A percentile compares a stretch with the other conserved stretches of the same genome.
These are phyloP conservation scores for Debaryomyces subglobosus DNA, from an alignment of 1,139 yeast genomes.

Conservation along the genomic window DNA sequence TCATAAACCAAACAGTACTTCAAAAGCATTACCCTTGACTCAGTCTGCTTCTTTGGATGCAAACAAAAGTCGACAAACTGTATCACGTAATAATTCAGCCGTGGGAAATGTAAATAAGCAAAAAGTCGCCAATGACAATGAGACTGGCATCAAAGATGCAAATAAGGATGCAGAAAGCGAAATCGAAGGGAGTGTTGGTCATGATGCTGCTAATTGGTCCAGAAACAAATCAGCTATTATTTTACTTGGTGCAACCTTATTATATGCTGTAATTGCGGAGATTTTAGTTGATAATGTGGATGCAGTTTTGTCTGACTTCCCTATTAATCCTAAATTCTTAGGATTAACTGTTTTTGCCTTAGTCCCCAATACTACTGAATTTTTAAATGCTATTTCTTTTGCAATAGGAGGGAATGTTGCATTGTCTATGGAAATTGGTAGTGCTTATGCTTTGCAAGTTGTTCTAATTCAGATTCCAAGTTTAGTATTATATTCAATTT, in stretches of 20 bases:
- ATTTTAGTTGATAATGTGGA: constrained; percentile 94
- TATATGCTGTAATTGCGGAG: constrained; percentile 94
- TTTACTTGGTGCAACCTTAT: constrained; percentile 76
- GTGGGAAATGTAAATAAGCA: neutral
- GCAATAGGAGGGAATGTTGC: constrained; percentile 97
- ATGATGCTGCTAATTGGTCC: constrained; percentile 98
- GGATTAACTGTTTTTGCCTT: constrained; percentile 94
- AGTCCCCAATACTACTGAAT: constrained; percentile 97
- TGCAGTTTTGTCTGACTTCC: constrained; percentile 73
- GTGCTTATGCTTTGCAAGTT: constrained; percentile 97
- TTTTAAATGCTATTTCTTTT: constrained; percentile 93
- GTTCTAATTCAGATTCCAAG: constrained; percentile 93
- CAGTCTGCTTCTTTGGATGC: constrained; percentile 27
- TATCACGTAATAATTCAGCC: neutral
- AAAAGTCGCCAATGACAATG: neutral
- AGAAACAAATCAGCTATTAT: constrained; percentile 83
- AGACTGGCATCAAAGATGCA: neutral
- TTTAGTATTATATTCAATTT: constrained; percentile 75
- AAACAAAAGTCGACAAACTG: constrained; percentile 17
- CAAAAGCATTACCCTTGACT: constrained; percentile 11
- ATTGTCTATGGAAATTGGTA: constrained; percentile 94
- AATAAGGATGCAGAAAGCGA: constrained; percentile 24
- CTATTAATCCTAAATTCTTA: constrained; percentile 84
- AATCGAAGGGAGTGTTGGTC: constrained; percentile 61
- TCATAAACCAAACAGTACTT: constrained; percentile 5